Evolutionary conservation across 305 asterid genomes (phyloP).

Genomic region (Solanum aculeatissimum): DNA sequence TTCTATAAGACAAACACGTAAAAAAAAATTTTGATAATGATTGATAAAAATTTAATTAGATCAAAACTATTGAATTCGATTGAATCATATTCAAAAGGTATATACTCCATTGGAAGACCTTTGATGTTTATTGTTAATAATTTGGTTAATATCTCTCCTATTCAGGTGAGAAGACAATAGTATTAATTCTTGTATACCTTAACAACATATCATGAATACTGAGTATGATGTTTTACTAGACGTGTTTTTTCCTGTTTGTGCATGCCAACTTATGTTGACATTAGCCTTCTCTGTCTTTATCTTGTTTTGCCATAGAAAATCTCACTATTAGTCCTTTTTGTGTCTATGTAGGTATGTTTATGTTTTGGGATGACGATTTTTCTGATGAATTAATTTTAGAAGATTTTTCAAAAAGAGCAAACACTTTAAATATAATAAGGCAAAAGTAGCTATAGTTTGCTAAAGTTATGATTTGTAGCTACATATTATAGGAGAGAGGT

Average conservation of each 20-base stretch:
- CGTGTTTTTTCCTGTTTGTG: not conserved
- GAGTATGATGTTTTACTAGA: not conserved
- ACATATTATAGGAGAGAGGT: not conserved
- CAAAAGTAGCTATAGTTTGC: no score
- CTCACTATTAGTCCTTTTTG: not conserved
- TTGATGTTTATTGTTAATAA: not conserved
- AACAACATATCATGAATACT: not conserved
- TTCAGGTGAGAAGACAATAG: not conserved
- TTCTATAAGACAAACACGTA: not conserved
- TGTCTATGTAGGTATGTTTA: not conserved
- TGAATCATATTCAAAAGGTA: not conserved
- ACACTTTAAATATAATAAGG: no score
- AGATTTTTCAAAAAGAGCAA: no score
- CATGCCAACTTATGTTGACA: not conserved
- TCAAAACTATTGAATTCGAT: not conserved
- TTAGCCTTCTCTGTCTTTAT: not conserved
- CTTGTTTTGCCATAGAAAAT: not conserved
- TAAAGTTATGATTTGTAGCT: no score
- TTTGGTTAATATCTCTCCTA: not conserved
- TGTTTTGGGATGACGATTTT: not conserved
- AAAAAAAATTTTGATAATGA: not conserved
- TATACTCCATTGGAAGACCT: not conserved
- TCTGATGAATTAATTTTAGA: not conserved
- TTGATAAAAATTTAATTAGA: not conserved
- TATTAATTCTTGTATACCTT: not conserved